These are phyloP conservation scores for Xylaria sp. DNA, from an alignment of 495 filamentous ascomycete genomes.

Conservation along the genomic window DNA sequence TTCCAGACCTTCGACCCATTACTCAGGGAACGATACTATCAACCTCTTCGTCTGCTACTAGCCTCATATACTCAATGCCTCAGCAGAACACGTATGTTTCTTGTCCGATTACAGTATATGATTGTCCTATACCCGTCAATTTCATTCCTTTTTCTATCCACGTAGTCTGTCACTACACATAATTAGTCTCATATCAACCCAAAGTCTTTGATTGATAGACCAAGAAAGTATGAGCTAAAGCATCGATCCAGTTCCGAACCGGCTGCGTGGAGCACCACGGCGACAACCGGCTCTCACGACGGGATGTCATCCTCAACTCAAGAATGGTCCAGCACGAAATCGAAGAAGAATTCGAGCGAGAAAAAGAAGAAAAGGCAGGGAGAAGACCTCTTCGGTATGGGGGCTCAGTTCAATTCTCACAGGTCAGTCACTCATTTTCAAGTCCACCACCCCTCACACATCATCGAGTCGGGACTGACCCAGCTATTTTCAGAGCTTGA, in stretches of 20 bases:
- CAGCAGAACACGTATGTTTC: background rate
- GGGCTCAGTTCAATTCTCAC: constrained; percentile 8
- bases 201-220: background rate
- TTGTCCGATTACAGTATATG: background rate
- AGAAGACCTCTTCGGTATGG: background rate
- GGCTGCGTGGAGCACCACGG: background rate
- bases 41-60: background rate
- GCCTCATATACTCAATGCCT: background rate
- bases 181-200: background rate
- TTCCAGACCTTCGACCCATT: background rate
- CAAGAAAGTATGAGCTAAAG: background rate
- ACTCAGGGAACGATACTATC: background rate
- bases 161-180: background rate
- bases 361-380: constrained; percentile 9
- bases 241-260: background rate
- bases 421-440: background rate
- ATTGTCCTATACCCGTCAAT: background rate
- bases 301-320: background rate
- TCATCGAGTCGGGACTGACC: background rate
- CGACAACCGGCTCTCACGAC: background rate
- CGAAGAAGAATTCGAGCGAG: constrained; percentile 1
- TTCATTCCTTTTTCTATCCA: too few relatives aligned
- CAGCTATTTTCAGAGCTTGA: background rate
- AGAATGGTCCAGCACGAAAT: background rate
- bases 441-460: background rate